These are phyloP conservation scores for Pouteria glomerata DNA, from an alignment of 148 eudicot species.

Conservation along the genomic window DNA sequence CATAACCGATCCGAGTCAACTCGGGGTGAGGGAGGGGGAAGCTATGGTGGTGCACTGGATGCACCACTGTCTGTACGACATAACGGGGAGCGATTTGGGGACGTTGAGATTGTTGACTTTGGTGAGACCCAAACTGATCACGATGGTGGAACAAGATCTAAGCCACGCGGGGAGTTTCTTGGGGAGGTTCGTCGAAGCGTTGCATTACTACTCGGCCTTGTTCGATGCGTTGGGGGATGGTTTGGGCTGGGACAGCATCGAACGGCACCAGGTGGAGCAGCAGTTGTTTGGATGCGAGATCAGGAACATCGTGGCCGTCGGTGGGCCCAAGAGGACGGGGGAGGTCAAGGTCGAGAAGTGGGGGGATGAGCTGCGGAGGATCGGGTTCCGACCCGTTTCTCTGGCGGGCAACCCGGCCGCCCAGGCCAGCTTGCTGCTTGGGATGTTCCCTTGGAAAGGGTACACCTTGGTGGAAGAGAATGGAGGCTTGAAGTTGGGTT, in stretches of 20 bases:
- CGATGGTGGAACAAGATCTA: constrained; percentile 65
- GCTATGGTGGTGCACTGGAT: constrained; percentile 65
- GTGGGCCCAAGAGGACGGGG: constrained; percentile 52
- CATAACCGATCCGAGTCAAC: constrained; percentile 28
- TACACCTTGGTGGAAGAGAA: constrained; percentile 74
- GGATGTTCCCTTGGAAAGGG: constrained; percentile 75
- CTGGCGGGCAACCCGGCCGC: constrained; percentile 72
- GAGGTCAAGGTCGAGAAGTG: constrained; percentile 41
- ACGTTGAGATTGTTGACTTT: constrained; percentile 34
- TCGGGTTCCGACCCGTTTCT: constrained; percentile 56
- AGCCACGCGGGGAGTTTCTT: constrained; percentile 48
- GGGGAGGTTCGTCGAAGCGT: constrained; percentile 66
- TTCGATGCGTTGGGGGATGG: constrained; percentile 77
- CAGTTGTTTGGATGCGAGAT: constrained; percentile 67
- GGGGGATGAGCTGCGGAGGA: constrained; percentile 50
- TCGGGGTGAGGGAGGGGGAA: constrained; percentile 29
- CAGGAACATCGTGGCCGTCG: constrained; percentile 60
- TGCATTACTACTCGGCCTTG: constrained; percentile 80
- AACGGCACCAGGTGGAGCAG: constrained; percentile 65
- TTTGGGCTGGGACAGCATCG: constrained; percentile 33
- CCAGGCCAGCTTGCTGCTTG: constrained; percentile 66
- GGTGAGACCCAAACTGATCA: constrained; percentile 59
- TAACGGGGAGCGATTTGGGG: constrained; percentile 50
- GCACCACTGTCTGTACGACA: constrained; percentile 65
- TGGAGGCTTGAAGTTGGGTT: constrained; percentile 72